Conservation (phyloP, 257 asterid genomes). For the Nicotiana noctiflora region DNA sequence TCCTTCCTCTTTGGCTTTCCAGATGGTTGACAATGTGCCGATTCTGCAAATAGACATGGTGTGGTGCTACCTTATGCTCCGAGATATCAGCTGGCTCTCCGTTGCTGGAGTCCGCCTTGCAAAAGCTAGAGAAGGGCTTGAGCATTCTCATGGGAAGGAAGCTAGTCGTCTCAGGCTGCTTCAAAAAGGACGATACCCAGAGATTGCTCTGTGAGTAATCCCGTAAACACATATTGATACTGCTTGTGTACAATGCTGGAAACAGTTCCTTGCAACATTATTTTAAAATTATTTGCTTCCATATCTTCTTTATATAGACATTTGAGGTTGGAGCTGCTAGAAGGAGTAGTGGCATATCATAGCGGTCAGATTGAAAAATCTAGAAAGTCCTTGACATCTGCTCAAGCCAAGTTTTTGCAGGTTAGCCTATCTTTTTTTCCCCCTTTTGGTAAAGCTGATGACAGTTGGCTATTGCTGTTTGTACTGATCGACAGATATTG, state of each 20-base stretch:
- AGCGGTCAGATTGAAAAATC: constrained; percentile 62
- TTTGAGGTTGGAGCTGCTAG: constrained; percentile 82
- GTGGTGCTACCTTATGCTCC: constrained; percentile 96
- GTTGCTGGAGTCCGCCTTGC: constrained; percentile 82
- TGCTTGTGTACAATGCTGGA: not conserved
- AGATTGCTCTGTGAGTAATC: constrained; percentile 64
- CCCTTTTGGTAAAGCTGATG: not conserved
- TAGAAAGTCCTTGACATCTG: constrained; percentile 52
- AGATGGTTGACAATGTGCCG: constrained; percentile 92
- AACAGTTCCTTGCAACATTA: not conserved
- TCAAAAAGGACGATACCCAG: constrained; percentile 82
- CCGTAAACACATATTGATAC: not conserved
- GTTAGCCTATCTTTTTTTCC: constrained; percentile 23
- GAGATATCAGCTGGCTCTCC: constrained; percentile 83
- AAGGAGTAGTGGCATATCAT: constrained; percentile 89
- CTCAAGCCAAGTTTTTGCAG: constrained; percentile 61
- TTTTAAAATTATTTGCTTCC: constrained; percentile 2
- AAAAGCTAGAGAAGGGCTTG: constrained; percentile 84
- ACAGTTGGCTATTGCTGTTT: not conserved
- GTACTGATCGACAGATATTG: not conserved
- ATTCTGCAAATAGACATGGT: constrained; percentile 96
- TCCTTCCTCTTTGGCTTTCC: constrained; percentile 19
- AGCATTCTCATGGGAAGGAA: constrained; percentile 93
- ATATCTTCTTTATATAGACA: constrained; percentile 36
- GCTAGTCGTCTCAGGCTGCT: constrained; percentile 73